A percentile compares a stretch with the other conserved stretches of the same genome.
phyloP scores from a whole-genome alignment of 805 yeast species.

The Kluyveromyces starmeri region DNA sequence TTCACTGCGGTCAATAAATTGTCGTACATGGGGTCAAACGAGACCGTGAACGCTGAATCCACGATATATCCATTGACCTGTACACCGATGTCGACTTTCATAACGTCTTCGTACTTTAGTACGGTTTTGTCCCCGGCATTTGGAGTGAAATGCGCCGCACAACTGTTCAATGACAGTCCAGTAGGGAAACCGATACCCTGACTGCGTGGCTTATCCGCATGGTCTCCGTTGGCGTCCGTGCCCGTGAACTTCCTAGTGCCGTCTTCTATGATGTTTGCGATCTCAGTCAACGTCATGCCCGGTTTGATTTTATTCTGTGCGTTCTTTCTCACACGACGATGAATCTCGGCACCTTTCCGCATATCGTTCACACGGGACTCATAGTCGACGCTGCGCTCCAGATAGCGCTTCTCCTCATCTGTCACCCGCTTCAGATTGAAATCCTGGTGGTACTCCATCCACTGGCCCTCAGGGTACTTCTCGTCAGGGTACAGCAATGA shows the following conservation, averaged over 20 bases:
- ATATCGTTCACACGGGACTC: constrained; percentile 70
- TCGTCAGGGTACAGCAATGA: constrained; percentile 61
- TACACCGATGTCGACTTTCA: constrained; percentile 96
- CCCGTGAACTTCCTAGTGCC: constrained; percentile 67
- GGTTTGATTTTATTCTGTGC: constrained; percentile 71
- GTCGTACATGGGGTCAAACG: constrained; percentile 81
- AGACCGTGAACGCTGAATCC: constrained; percentile 90
- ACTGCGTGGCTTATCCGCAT: constrained; percentile 29
- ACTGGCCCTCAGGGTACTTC: constrained; percentile 78
- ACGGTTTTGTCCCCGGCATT: constrained; percentile 87
- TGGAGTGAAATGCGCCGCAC: constrained; percentile 98
- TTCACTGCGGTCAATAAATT: constrained; percentile 72
- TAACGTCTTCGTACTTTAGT: constrained; percentile 76
- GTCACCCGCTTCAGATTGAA: constrained; percentile 68
- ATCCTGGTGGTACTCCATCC: constrained; percentile 61
- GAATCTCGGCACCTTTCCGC: constrained; percentile 94
- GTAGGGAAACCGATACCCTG: constrained; percentile 98
- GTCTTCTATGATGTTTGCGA: constrained; percentile 84
- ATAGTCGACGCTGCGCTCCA: constrained; percentile 48
- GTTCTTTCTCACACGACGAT: constrained; percentile 78
- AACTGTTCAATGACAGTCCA: constrained; percentile 87
- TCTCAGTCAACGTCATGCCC: constrained; percentile 85
- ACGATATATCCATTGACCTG: constrained; percentile 91
- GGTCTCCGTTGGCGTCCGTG: constrained; percentile 47
- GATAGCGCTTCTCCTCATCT: constrained; percentile 74